Percentiles rank a stretch among this genome's conserved stretches.
These are phyloP conservation scores for Striga hermonthica DNA, from an alignment of 305 asterid genomes.

Conservation along the genomic window DNA sequence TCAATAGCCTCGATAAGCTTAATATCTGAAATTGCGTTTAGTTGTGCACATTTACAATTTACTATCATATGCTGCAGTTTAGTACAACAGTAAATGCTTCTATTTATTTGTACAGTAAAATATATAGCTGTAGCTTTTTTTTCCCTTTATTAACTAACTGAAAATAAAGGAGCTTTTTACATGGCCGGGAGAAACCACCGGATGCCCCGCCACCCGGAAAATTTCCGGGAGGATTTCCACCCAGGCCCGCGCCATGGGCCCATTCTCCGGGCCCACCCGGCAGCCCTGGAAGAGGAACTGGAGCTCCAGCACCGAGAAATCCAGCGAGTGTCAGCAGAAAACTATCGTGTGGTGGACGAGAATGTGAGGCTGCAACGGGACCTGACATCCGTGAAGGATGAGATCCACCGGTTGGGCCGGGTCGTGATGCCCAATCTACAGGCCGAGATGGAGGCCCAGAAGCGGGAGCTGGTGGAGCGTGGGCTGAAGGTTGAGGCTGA, in stretches of 20 bases:
- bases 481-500: slow-evolving; percentile 82
- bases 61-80: too few relatives aligned
- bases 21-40: too few relatives aligned
- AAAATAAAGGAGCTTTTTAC: too few relatives aligned
- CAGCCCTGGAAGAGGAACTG: slow-evolving; percentile 72
- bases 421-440: slow-evolving; percentile 54
- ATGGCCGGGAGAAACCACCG: slow-evolving; percentile 62
- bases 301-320: slow-evolving; percentile 82
- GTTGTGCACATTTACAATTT: too few relatives aligned
- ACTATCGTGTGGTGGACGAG: slow-evolving; percentile 68
- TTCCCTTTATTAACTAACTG: too few relatives aligned
- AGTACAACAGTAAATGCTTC: too few relatives aligned
- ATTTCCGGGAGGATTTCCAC: slow-evolving; percentile 55
- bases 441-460: slow-evolving; percentile 69
- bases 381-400: slow-evolving; percentile 68
- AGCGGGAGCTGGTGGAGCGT: slow-evolving; percentile 69
- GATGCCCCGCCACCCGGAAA: slow-evolving; percentile 63
- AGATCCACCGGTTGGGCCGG: slow-evolving; percentile 67
- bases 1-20: too few relatives aligned
- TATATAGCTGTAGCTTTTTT: too few relatives aligned
- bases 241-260: slow-evolving; percentile 34
- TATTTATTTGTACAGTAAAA: too few relatives aligned
- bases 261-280: slow-evolving; percentile 58
- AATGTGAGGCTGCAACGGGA: slow-evolving; percentile 85
- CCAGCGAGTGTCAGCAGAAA: slow-evolving; percentile 62